Percentiles rank a stretch among this genome's conserved stretches.
phyloP scores from a whole-genome alignment of 2,329 filamentous ascomycete species.

The Periconia digitata region DNA sequence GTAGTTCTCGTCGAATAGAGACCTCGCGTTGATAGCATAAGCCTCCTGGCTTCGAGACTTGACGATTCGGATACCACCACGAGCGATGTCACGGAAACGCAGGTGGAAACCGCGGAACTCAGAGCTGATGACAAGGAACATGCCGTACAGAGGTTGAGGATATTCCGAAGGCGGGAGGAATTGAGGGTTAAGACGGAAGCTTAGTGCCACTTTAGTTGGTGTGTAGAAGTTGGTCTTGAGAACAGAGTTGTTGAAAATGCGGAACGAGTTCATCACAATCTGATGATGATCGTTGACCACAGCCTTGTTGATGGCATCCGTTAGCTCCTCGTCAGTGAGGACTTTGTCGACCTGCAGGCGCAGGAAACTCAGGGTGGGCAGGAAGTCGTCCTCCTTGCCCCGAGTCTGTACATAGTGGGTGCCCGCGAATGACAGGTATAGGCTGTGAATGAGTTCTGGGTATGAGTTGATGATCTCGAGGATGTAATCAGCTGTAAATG shows the following conservation, averaged over 20 bases:
- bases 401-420: conserved; percentile 75
- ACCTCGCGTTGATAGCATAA: conserved; percentile 93
- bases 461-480: conserved; percentile 94
- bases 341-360: conserved; percentile 67
- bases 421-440: conserved; percentile 91
- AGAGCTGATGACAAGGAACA: conserved; percentile 97
- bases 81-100: conserved; percentile 93
- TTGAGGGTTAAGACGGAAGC: conserved; percentile 85
- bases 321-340: conserved; percentile 41
- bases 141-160: conserved; percentile 88
- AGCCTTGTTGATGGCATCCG: conserved; percentile 43
- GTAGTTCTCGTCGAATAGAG: conserved; percentile 98
- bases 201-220: conserved; percentile 95
- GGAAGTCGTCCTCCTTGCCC: conserved; percentile 66
- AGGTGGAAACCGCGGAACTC: conserved; percentile 97
- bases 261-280: conserved; percentile 97
- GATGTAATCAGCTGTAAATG: conserved; percentile 97
- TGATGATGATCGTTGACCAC: conserved; percentile 84
- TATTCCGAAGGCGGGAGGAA: conserved; percentile 94
- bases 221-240: conserved; percentile 99
- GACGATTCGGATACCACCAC: conserved; percentile 96
- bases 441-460: conserved; percentile 78
- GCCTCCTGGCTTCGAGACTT: conserved; percentile 96
- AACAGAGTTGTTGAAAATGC: conserved; percentile 89
- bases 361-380: conserved; percentile 69